A percentile compares a stretch with the other conserved stretches of the same genome.
These are phyloP conservation scores for Populus tomentosa DNA, from an alignment of 441 rosid species.

Conservation along the genomic window DNA sequence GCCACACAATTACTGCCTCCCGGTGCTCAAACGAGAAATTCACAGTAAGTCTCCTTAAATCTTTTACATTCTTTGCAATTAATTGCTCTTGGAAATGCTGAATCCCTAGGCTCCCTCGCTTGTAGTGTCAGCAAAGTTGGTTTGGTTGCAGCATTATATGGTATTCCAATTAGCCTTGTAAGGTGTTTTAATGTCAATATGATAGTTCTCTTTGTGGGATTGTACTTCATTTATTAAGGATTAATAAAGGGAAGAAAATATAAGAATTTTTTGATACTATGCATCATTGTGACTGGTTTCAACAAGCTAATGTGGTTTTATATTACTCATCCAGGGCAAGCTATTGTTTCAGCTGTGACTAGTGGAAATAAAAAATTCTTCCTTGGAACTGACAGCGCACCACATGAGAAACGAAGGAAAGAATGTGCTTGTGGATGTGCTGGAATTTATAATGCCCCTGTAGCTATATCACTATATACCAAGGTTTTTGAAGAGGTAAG, in stretches of 20 bases:
- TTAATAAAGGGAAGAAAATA: neutral
- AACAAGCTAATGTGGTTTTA: neutral
- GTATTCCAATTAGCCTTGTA: neutral
- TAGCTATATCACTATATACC: slow-evolving; percentile 73
- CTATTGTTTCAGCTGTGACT: slow-evolving; percentile 87
- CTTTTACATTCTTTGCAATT: neutral
- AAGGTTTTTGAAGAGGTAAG: slow-evolving; percentile 92
- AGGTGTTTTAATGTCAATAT: neutral
- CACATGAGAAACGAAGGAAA: slow-evolving; percentile 72
- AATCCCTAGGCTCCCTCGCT: neutral
- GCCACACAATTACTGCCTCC: slow-evolving; percentile 92
- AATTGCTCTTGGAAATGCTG: neutral
- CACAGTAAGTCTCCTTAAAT: slow-evolving; percentile 49
- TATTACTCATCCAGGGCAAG: slow-evolving; percentile 49
- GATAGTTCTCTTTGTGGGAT: neutral
- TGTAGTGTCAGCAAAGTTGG: neutral
- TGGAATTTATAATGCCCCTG: slow-evolving; percentile 83
- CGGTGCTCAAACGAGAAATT: slow-evolving; percentile 85
- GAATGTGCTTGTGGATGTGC: slow-evolving; percentile 88
- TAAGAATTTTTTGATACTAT: too few species aligned
- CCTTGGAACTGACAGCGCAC: slow-evolving; percentile 98
- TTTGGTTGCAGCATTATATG: neutral
- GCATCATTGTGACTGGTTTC: neutral
- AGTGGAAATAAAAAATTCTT: slow-evolving; percentile 81
- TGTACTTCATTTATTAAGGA: neutral